These are phyloP conservation scores for Bifiguratus adelaidae DNA, from an alignment of 192 early-diverging fungal genomes.

Conservation along the genomic window DNA sequence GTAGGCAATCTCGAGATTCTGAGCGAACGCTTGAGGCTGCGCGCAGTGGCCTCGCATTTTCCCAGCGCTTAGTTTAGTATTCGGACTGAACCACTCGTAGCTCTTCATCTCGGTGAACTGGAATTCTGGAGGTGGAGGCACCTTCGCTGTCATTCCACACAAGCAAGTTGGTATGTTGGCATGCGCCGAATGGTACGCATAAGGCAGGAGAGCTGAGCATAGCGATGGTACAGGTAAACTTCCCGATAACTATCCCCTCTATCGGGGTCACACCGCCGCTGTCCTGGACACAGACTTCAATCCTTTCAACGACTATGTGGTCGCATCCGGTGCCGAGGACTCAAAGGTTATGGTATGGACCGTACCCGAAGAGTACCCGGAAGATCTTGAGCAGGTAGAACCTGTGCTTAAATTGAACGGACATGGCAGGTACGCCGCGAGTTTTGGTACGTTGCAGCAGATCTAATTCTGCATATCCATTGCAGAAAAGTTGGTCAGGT, in stretches of 20 bases:
- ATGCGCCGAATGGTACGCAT: not conserved
- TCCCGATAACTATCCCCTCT: constrained; percentile 79
- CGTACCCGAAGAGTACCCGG: constrained; percentile 69
- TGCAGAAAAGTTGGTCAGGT: constrained; percentile 95
- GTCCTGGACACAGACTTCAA: constrained; percentile 98
- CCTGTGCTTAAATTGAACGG: constrained; percentile 75
- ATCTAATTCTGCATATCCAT: not conserved
- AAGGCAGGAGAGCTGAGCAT: not conserved
- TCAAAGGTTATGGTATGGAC: constrained; percentile 92
- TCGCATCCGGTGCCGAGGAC: constrained; percentile 82
- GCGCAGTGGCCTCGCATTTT: too few relatives aligned
- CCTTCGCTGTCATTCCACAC: constrained; percentile 91
- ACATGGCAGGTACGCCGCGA: constrained; percentile 54
- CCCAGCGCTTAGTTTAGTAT: too few relatives aligned
- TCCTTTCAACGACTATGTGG: constrained; percentile 94
- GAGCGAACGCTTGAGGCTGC: too few relatives aligned
- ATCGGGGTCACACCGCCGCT: constrained; percentile 84
- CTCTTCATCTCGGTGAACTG: constrained; percentile 70
- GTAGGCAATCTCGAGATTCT: too few relatives aligned
- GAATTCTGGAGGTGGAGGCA: constrained; percentile 82
- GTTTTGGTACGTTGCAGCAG: not conserved
- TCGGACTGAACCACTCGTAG: constrained; percentile 9
- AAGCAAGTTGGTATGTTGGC: constrained; percentile 40
- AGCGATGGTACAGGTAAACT: constrained; percentile 63
- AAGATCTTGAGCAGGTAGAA: constrained; percentile 64